Percentiles rank a stretch among this genome's conserved stretches.
Conservation (phyloP, 352 stramenopile species). For the Phytophthora rubi region DNA sequence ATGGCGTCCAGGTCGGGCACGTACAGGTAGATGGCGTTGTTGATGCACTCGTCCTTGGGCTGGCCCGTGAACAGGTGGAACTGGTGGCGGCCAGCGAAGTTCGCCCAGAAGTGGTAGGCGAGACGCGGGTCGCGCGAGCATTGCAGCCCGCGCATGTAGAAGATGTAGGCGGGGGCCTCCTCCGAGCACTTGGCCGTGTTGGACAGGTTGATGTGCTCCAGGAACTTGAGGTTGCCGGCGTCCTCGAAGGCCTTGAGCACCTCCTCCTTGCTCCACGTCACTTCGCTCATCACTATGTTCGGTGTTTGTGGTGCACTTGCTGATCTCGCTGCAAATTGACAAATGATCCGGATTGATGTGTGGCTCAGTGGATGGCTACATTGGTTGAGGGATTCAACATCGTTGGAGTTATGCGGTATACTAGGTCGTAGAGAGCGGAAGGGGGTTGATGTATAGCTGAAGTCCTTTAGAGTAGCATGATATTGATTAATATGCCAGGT, state of each 20-base stretch:
- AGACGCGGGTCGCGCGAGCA: conserved; percentile 72
- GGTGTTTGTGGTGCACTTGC: neutral
- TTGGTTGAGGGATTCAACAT: neutral
- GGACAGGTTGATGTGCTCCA: conserved; percentile 78
- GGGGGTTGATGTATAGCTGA: neutral
- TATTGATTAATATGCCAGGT: neutral
- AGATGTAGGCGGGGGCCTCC: conserved; percentile 50
- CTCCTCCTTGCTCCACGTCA: conserved; percentile 53
- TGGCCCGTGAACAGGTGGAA: conserved; percentile 78
- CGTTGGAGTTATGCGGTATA: neutral
- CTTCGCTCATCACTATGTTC: conserved; percentile 37
- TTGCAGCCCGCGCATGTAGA: conserved; percentile 70
- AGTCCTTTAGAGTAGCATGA: neutral
- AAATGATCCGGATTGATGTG: conserved; percentile 29
- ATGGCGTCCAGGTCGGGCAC: conserved; percentile 64
- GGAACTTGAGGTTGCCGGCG: conserved; percentile 68
- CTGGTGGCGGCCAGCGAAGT: conserved; percentile 67
- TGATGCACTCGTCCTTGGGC: conserved; percentile 62
- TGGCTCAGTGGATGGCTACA: conserved; percentile 32
- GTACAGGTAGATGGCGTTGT: conserved; percentile 66
- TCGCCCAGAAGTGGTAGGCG: conserved; percentile 75
- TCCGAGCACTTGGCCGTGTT: conserved; percentile 65
- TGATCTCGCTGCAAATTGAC: conserved; percentile 1
- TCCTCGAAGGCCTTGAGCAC: conserved; percentile 59
- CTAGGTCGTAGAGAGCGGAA: neutral